Percentiles rank a stretch among this genome's conserved stretches.
These are phyloP conservation scores for Stephania cephalantha DNA, from an alignment of 164 flowering plant species.

Conservation along the genomic window DNA sequence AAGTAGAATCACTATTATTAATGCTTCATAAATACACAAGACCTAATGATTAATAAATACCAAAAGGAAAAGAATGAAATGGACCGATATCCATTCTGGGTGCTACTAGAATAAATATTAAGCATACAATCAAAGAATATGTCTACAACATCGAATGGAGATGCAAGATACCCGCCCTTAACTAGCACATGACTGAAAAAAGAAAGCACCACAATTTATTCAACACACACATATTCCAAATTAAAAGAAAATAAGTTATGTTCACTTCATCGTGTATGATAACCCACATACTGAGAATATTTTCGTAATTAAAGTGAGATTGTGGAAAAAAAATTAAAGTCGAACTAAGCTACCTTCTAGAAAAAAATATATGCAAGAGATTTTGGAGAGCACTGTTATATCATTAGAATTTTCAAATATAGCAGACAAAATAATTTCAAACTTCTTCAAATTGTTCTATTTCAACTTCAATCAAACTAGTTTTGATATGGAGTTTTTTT, in stretches of 20 bases:
- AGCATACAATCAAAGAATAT: conserved; percentile 72
- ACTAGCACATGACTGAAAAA: conserved; percentile 78
- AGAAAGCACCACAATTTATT: background rate
- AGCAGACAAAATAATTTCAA: too few relatives aligned
- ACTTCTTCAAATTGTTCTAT: too few relatives aligned
- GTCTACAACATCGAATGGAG: conserved; percentile 76
- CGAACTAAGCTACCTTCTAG: too few relatives aligned
- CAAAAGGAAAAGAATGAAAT: background rate
- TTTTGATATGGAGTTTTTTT: too few relatives aligned
- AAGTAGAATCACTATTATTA: conserved; percentile 4
- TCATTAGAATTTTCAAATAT: too few relatives aligned
- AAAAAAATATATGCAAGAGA: too few relatives aligned
- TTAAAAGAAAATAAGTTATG: background rate
- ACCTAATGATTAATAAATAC: background rate
- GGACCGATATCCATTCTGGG: background rate
- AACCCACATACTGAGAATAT: too few relatives aligned
- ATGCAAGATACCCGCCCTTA: conserved; percentile 92
- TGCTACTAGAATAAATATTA: background rate
- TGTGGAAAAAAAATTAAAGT: too few relatives aligned
- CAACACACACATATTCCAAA: background rate
- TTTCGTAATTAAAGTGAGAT: too few relatives aligned
- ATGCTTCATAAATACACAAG: background rate
- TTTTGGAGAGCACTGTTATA: too few relatives aligned
- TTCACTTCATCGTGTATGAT: too few relatives aligned
- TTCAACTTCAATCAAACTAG: too few relatives aligned